Conservation (phyloP, 2,329 filamentous ascomycete species). For the Curvularia lunata region DNA sequence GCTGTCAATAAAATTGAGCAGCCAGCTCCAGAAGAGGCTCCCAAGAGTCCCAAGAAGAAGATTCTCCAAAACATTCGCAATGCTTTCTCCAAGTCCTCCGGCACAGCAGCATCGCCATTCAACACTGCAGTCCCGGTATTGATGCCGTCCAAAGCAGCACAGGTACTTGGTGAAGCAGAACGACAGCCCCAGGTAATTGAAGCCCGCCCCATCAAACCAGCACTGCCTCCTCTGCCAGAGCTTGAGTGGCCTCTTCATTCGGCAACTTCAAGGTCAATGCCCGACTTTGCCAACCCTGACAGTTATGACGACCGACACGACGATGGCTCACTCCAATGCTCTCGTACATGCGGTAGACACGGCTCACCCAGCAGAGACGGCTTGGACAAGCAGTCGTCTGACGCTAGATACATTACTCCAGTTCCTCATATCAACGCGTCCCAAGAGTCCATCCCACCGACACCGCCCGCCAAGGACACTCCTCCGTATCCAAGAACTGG, state of each 20-base stretch:
- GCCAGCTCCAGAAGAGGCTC: conserved; percentile 16
- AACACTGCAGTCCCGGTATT: background rate
- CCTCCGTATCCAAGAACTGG: conserved; percentile 30
- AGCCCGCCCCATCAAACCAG: conserved; percentile 25
- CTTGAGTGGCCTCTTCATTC: conserved; percentile 28
- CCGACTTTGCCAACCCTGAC: conserved; percentile 22
- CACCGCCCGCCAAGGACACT: conserved; percentile 54
- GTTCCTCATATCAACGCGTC: conserved; percentile 7
- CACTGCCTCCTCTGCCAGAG: conserved; percentile 12
- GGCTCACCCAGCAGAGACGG: conserved; percentile 19
- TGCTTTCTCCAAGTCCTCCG: conserved; percentile 29
- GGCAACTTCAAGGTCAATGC: conserved; percentile 36
- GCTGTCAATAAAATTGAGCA: conserved; percentile 21
- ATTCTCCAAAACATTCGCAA: conserved; percentile 46
- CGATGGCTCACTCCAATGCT: conserved; percentile 4
- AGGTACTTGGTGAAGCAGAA: conserved; percentile 43
- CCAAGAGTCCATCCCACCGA: conserved; percentile 39
- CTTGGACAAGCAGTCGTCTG: conserved; percentile 4
- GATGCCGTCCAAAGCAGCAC: conserved; percentile 38
- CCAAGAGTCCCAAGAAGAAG: conserved; percentile 52
- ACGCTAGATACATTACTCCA: no score
- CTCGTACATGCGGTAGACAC: conserved; percentile 4
- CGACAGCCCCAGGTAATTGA: conserved; percentile 22
- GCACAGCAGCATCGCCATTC: conserved; percentile 1
- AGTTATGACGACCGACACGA: conserved; percentile 16